Conservation (phyloP, 1,284 basidiomycete species). For the Athelia psychrophila region DNA sequence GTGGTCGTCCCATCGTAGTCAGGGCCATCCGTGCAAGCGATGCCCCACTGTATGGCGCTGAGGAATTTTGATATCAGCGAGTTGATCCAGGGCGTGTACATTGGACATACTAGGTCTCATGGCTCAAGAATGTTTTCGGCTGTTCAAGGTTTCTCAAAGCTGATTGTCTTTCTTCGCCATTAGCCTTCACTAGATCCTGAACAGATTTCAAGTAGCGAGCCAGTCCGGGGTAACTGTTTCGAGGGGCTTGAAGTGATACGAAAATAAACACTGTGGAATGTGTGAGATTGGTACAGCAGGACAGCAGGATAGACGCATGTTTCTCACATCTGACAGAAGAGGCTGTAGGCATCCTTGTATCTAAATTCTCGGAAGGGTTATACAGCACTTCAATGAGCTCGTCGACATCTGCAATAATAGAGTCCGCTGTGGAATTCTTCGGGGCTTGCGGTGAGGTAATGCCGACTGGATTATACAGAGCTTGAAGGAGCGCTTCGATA, state of each 20-base stretch:
- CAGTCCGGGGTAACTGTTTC: not conserved
- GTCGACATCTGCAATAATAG: not conserved
- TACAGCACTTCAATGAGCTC: not conserved
- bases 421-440: not conserved
- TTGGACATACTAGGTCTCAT: too few species aligned
- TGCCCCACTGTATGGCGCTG: not conserved
- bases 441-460: too few species aligned
- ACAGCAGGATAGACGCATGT: too few species aligned
- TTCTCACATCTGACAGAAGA: not conserved
- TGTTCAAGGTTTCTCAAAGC: too few species aligned
- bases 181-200: not conserved
- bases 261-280: not conserved
- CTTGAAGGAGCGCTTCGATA: not conserved
- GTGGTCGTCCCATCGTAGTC: slow-evolving; percentile 1
- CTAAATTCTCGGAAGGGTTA: not conserved
- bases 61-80: not conserved
- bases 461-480: not conserved
- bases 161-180: too few species aligned
- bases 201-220: not conserved
- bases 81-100: too few species aligned
- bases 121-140: too few species aligned
- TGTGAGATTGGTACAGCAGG: too few species aligned
- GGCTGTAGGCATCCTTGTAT: not conserved
- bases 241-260: not conserved
- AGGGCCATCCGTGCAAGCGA: not conserved